These are phyloP conservation scores for Puccinellia tenuiflora DNA, from an alignment of 176 grass and related monocot species.

Conservation along the genomic window DNA sequence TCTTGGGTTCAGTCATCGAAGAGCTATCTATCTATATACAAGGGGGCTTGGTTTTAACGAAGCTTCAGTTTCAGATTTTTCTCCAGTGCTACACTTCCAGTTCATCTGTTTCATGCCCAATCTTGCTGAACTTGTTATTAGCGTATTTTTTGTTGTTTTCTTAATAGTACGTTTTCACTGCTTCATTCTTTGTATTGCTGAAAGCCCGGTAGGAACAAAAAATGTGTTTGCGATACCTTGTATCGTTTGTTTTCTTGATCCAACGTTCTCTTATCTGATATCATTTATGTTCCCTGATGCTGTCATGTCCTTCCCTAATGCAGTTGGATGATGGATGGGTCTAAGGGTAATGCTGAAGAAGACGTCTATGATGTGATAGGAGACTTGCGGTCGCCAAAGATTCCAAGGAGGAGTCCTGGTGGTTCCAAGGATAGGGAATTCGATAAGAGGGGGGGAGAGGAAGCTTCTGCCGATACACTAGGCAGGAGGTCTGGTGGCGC, in stretches of 20 bases:
- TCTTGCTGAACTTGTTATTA: constrained; percentile 1
- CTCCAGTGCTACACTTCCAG: neutral
- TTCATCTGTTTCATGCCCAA: neutral
- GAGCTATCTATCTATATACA: neutral
- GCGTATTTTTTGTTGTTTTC: too few relatives aligned
- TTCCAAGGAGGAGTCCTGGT: constrained; percentile 51
- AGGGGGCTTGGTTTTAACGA: too few relatives aligned
- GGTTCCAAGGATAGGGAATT: constrained; percentile 37
- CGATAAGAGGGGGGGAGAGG: constrained; percentile 38
- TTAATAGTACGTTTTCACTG: neutral
- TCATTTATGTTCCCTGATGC: neutral
- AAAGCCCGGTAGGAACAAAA: neutral
- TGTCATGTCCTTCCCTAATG: too few relatives aligned
- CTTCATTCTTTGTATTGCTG: neutral
- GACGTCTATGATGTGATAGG: constrained; percentile 27
- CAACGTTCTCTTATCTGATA: neutral
- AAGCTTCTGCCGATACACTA: constrained; percentile 37
- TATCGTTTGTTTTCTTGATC: neutral
- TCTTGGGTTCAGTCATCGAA: neutral
- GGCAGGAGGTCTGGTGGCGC: neutral
- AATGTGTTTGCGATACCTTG: neutral
- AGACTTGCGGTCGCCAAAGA: constrained; percentile 48
- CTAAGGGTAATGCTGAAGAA: constrained; percentile 26
- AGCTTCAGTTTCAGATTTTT: too few relatives aligned
- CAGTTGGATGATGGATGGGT: constrained; percentile 23